Percentiles rank a stretch among this genome's conserved stretches.
phyloP scores from a whole-genome alignment of 2,329 filamentous ascomycete genomes.

The Sporothrix protearum region DNA sequence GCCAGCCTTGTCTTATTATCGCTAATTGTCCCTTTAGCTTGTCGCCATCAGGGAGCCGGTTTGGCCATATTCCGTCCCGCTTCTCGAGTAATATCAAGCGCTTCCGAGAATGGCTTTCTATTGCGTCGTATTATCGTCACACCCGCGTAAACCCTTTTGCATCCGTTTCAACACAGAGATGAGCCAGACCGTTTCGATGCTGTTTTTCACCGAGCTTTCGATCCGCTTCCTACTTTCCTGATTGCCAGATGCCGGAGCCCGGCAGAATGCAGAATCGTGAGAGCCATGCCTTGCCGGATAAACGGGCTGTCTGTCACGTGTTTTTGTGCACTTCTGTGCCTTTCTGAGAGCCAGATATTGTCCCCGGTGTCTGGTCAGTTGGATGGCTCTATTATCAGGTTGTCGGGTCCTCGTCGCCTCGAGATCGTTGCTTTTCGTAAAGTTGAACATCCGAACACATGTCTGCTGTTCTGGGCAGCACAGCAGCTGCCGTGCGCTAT shows the following conservation, averaged over 20 bases:
- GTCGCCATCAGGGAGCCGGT: neutral
- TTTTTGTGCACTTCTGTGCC: neutral
- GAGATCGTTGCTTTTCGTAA: neutral
- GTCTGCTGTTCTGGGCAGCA: neutral
- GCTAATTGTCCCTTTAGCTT: neutral
- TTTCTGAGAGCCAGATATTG: neutral
- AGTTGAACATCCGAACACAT: neutral
- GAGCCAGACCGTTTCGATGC: neutral
- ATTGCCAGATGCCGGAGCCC: conserved; percentile 13
- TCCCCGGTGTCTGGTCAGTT: neutral
- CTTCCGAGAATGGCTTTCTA: neutral
- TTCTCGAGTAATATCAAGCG: neutral
- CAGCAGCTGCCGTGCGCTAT: neutral
- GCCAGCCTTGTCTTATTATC: neutral
- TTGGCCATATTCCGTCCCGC: neutral
- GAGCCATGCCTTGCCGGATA: conserved; percentile 14
- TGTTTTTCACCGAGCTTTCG: neutral
- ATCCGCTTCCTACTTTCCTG: neutral
- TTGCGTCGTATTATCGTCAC: neutral
- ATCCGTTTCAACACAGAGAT: neutral
- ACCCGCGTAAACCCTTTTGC: neutral
- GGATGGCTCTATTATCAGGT: too few relatives aligned
- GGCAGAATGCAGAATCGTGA: conserved; percentile 3
- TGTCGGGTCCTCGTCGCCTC: neutral
- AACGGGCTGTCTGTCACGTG: neutral